Evolutionary conservation across 345 rosid species (phyloP), one percentile per base, ranked within the genome.

Genomic region (Erodium maritimum): DNA sequence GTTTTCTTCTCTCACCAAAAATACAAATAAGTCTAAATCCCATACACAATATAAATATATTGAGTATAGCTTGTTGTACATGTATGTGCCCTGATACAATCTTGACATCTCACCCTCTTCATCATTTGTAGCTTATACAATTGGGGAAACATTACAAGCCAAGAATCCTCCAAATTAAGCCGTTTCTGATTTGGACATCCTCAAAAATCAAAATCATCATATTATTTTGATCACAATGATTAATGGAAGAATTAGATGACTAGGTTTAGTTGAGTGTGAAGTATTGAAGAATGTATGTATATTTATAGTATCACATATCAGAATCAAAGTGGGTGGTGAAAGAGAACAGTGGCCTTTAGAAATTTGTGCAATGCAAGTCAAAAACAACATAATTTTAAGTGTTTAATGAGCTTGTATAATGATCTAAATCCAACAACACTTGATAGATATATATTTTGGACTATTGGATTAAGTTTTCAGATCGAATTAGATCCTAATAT

Each of bases 81-180:
- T 54, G 61, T 64, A 64, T 76, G 66, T 68, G 72, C 63, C 59
- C 42, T n/a, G n/a, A n/a, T n/a, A 54, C 65, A 55, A 33, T 48
- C 52, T 62, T 67, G 67, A 72, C 73, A 65, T 54, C 52, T 67
- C 59, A 33, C 48, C 48, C 48, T 7, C 48, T 7, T 42, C 14
- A 42, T 42, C 48, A 42, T 42, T 12, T 42, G 8, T 11, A 10
- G 12, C 14, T 3, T 42, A 42, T 48, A 56, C 23, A 59, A 22
- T 5, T 29, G 37, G 50, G 53, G 48, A 66, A 68, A 23, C 50
- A 33, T 12, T 37, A 50, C 12, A 42, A 42, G 16, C 48, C 48
- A 42, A 42, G 48, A 42, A 9, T 42, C 16, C 16, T 42, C 3
- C 48, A 10, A 42, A 14, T 7, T 42, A 12, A 42, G 11, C 17